Conservation (phyloP, 2,329 filamentous ascomycete species). For the Aspergillus flavus region DNA sequence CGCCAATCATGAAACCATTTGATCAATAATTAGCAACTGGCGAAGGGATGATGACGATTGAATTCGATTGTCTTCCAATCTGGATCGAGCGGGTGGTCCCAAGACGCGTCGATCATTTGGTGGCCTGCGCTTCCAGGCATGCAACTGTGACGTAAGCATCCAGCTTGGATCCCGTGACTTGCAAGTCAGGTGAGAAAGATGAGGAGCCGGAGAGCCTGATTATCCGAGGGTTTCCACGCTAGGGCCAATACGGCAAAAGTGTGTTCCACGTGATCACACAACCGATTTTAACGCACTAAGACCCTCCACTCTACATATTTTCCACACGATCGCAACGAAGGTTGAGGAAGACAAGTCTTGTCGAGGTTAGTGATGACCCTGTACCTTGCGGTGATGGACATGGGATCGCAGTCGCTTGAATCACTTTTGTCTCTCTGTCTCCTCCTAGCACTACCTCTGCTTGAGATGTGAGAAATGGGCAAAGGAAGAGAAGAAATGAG, state of each 20-base stretch:
- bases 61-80: not conserved
- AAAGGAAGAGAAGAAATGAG: not conserved
- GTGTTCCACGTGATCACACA: constrained; percentile 42
- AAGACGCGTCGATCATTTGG: not conserved
- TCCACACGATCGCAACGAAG: constrained; percentile 41
- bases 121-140: constrained; percentile 3
- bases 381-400: not conserved
- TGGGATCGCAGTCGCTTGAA: not conserved
- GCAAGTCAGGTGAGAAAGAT: not conserved
- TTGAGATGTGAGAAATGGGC: not conserved
- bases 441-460: no score
- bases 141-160: not conserved
- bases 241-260: constrained; percentile 10
- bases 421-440: not conserved
- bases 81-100: not conserved
- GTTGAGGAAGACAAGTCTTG: constrained; percentile 65
- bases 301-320: constrained; percentile 29
- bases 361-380: constrained; percentile 53
- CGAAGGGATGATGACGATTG: constrained; percentile 1
- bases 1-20: constrained; percentile 5
- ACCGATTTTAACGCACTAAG: constrained; percentile 40
- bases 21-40: constrained; percentile 18
- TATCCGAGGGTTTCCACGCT: constrained; percentile 15
- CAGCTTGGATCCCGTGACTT: not conserved
- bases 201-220: constrained; percentile 7